Percentiles rank a stretch among this genome's conserved stretches.
These are phyloP conservation scores for Fusarium newnesense DNA, from an alignment of 2,329 filamentous ascomycete genomes.

Conservation along the genomic window DNA sequence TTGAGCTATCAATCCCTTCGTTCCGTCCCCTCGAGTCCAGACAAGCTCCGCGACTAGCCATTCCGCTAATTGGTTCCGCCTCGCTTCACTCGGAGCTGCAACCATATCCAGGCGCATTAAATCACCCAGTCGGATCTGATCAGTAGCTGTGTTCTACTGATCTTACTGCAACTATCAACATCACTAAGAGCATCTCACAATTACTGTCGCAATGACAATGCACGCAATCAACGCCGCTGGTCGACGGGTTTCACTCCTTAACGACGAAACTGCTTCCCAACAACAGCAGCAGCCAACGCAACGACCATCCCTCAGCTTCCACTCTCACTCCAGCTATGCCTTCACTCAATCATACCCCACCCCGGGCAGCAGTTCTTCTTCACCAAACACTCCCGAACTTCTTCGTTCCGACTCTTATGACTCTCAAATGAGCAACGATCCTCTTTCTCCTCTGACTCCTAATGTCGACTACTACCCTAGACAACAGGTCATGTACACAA, in stretches of 20 bases:
- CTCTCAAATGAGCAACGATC: constrained; percentile 66
- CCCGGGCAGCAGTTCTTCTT: constrained; percentile 55
- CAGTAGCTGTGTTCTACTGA: not conserved
- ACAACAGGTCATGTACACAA: constrained; percentile 53
- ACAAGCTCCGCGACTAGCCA: constrained; percentile 30
- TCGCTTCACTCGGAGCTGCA: constrained; percentile 18
- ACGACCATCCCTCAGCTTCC: constrained; percentile 47
- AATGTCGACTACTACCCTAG: constrained; percentile 56
- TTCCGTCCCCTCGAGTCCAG: constrained; percentile 18
- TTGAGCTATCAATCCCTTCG: constrained; percentile 17
- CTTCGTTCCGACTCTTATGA: constrained; percentile 70
- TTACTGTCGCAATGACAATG: constrained; percentile 51
- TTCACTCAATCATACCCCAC: constrained; percentile 49
- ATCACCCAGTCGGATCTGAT: constrained; percentile 4
- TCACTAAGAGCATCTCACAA: not conserved
- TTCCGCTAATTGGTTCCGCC: constrained; percentile 26
- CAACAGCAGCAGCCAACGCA: constrained; percentile 9
- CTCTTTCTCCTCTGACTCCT: constrained; percentile 66
- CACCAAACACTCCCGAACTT: constrained; percentile 66
- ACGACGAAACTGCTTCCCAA: constrained; percentile 52
- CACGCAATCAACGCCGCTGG: constrained; percentile 66
- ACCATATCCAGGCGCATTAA: constrained; percentile 21
- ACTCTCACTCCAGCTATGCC: constrained; percentile 49
- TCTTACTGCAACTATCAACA: not conserved
- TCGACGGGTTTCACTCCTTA: constrained; percentile 68